Base-by-base conservation (phyloP, 1,284 basidiomycete species). In the Polyporus tsugae region DNA sequence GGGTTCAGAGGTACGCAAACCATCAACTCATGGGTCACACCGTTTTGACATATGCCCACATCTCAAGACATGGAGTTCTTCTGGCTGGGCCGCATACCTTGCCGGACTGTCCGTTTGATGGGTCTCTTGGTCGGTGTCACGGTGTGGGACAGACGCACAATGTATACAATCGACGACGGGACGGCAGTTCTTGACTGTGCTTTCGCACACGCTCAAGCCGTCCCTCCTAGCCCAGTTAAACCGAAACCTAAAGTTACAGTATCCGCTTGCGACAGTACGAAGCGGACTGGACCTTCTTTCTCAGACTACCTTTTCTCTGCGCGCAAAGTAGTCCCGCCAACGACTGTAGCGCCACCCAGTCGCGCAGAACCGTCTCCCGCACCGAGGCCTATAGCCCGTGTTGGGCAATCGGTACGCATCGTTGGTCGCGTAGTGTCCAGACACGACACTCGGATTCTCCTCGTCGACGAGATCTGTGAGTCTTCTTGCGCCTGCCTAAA, bases 101-200 rank as follows among this genome's bases (percentile, higher is more conserved):
- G 91, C 77, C 82, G 91, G 15, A 87, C 79, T 0, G 87, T 91
- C 11, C 79, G 81, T 35, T 74, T 93, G 2, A 82, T 90, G 10
- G 92, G 89, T 1, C 77, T 92, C 62, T 78, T 93, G 6, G 88
- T 93, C 1, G 91, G 88, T 2, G 78, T 91, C 5, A 83, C 86
- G 65, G 78, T 82, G 0, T 88, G 87, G 67, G 91, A 93, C 68
- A 85, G 82, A 72, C 84, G 85, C 41, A 81, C 87, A 13, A 74
- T 89, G 0, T 93, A 93, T 75, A 58, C 69, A 91, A 91, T 94
- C 66, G 92, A 94, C 74, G 92, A 94, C 74, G 90, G 91, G 6
- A 90, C 91, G 0, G 86, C 81, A 29, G 87, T 91, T 3, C 83
- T 93, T 38, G 91, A 93, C 58, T 93, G 91, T 71, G 74, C 82